Conservation (phyloP, 2,329 filamentous ascomycete genomes). For the Nemania sp. region DNA sequence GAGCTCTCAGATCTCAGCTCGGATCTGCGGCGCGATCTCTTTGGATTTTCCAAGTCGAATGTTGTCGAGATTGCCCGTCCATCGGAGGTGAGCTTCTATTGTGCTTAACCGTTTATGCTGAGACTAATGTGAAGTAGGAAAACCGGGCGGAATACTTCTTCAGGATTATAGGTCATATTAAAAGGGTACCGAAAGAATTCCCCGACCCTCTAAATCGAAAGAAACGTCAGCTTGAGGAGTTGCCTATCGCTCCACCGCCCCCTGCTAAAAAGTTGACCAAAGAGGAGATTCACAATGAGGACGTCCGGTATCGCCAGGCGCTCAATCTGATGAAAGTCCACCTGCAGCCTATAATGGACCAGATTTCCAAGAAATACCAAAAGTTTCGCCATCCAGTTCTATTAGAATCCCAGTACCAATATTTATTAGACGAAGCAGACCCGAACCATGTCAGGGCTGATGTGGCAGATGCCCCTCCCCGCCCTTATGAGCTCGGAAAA, state of each 20-base stretch:
- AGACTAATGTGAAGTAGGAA: conserved; percentile 46
- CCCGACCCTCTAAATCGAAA: conserved; percentile 86
- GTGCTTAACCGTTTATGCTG: background rate
- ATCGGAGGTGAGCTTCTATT: conserved; percentile 54
- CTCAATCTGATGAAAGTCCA: conserved; percentile 87
- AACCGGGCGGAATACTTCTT: conserved; percentile 81
- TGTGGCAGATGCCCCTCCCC: conserved; percentile 58
- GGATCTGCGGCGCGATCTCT: conserved; percentile 74
- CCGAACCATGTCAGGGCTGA: conserved; percentile 69
- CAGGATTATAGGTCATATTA: conserved; percentile 74
- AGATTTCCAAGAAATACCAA: conserved; percentile 87
- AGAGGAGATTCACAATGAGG: conserved; percentile 78
- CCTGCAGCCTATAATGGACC: conserved; percentile 95
- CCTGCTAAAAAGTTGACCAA: conserved; percentile 71
- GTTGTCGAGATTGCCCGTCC: conserved; percentile 72
- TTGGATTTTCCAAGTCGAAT: conserved; percentile 83
- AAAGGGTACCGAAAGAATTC: conserved; percentile 80
- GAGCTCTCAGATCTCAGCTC: conserved; percentile 64
- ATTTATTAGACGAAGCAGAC: conserved; percentile 83
- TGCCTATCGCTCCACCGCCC: conserved; percentile 75
- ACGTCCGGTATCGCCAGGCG: conserved; percentile 79
- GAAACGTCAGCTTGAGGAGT: conserved; percentile 76
- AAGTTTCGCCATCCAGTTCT: conserved; percentile 85
- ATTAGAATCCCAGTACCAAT: conserved; percentile 72
- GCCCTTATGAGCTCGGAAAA: conserved; percentile 78